Evolutionary conservation across 2,329 filamentous ascomycete genomes (phyloP).

Genomic region (Ascosphaera apis): DNA sequence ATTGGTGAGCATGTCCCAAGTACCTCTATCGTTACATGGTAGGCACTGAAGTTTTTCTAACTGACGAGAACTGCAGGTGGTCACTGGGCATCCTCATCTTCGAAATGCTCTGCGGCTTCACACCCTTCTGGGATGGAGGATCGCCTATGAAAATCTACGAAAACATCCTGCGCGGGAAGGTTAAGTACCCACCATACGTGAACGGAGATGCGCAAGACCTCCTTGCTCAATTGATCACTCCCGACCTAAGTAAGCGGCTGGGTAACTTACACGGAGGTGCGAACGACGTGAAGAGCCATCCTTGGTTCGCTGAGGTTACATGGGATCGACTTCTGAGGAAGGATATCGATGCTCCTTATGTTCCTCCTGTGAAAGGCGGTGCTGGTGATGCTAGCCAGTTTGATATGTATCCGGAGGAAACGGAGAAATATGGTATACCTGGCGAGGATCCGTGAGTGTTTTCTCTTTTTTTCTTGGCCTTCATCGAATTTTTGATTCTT

Average conservation of each 20-base stretch:
- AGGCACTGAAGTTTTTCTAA: neutral
- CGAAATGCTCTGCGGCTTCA: slow-evolving; percentile 98
- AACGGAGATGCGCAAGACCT: slow-evolving; percentile 86
- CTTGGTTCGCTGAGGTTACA: slow-evolving; percentile 93
- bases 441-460: slow-evolving; percentile 66
- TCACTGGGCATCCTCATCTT: slow-evolving; percentile 95
- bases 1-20: slow-evolving; percentile 52
- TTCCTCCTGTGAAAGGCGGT: slow-evolving; percentile 81
- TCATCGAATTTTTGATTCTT: neutral
- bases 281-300: slow-evolving; percentile 80
- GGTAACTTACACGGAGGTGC: slow-evolving; percentile 83
- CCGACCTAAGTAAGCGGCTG: slow-evolving; percentile 80
- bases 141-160: slow-evolving; percentile 48
- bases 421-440: slow-evolving; percentile 61
- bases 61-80: slow-evolving; percentile 41
- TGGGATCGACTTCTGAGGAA: slow-evolving; percentile 89
- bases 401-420: slow-evolving; percentile 93
- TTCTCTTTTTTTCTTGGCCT: neutral
- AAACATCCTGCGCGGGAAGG: slow-evolving; percentile 85
- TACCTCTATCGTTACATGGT: slow-evolving; percentile 1
- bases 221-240: slow-evolving; percentile 76
- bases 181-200: slow-evolving; percentile 94
- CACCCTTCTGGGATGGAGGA: slow-evolving; percentile 70
- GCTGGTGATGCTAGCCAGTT: slow-evolving; percentile 89
- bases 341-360: slow-evolving; percentile 95